phyloP scores from a whole-genome alignment of 495 filamentous ascomycete genomes.

The Neurospora sp. region DNA sequence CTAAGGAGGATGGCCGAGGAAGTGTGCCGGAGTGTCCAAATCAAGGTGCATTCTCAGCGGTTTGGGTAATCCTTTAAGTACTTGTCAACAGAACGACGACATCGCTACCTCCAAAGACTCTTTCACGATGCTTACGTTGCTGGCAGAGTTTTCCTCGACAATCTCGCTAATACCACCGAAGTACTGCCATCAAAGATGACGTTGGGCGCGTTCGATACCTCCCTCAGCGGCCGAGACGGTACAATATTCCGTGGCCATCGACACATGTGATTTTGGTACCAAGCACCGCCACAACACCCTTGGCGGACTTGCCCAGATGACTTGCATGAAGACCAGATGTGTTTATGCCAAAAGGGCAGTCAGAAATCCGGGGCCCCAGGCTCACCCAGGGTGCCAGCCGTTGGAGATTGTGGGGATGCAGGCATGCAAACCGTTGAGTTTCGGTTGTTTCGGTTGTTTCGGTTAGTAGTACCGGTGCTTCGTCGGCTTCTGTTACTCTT shows the following conservation, averaged over 20 bases:
- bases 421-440: neutral
- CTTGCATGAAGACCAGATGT: neutral
- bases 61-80: neutral
- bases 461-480: conserved; percentile 6
- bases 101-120: neutral
- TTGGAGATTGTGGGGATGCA: neutral
- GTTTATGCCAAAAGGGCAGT: neutral
- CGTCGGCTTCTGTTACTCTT: neutral
- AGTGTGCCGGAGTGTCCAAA: neutral
- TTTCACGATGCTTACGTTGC: neutral
- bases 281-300: neutral
- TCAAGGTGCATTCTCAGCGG: neutral
- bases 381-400: neutral
- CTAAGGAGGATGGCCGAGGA: neutral
- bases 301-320: neutral
- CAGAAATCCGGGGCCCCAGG: neutral
- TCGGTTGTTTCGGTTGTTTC: neutral
- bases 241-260: neutral
- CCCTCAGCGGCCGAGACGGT: neutral
- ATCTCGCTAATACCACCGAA: neutral
- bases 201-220: neutral
- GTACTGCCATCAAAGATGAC: neutral
- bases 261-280: neutral
- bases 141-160: neutral
- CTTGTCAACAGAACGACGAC: neutral